Conservation (phyloP, 1,284 basidiomycete species). For the Austroboletus sp. region DNA sequence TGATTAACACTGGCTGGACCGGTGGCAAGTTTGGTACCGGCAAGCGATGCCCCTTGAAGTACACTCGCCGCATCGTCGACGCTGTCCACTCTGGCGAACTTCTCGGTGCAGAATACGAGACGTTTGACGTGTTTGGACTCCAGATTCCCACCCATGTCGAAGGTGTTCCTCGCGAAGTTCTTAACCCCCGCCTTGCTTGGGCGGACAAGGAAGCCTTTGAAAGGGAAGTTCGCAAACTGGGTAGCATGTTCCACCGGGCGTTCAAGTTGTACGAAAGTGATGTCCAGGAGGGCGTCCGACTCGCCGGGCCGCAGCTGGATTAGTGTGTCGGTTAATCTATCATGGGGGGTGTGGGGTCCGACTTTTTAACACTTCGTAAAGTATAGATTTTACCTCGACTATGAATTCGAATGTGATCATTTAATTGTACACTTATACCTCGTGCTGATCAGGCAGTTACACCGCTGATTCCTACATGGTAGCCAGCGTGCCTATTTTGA, state of each 20-base stretch:
- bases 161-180: conserved; percentile 81
- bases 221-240: conserved; percentile 79
- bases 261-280: conserved; percentile 85
- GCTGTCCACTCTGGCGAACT: conserved; percentile 93
- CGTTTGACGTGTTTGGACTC: conserved; percentile 74
- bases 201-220: conserved; percentile 79
- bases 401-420: too few species aligned
- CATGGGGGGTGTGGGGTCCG: background rate
- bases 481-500: too few species aligned
- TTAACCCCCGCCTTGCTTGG: conserved; percentile 86
- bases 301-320: conserved; percentile 60
- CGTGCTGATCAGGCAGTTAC: too few species aligned
- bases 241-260: conserved; percentile 87
- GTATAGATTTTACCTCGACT: conserved; percentile 10
- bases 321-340: conserved; percentile 7
- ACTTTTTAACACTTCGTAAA: background rate
- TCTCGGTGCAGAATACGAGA: conserved; percentile 81
- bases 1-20: conserved; percentile 99
- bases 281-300: conserved; percentile 69
- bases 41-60: conserved; percentile 90
- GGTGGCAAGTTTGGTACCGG: conserved; percentile 89
- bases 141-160: conserved; percentile 75
- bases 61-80: conserved; percentile 93
- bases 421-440: too few species aligned
- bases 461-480: too few species aligned